Conservation (phyloP, 2,329 filamentous ascomycete genomes). For the Elsinoe arachidis region DNA sequence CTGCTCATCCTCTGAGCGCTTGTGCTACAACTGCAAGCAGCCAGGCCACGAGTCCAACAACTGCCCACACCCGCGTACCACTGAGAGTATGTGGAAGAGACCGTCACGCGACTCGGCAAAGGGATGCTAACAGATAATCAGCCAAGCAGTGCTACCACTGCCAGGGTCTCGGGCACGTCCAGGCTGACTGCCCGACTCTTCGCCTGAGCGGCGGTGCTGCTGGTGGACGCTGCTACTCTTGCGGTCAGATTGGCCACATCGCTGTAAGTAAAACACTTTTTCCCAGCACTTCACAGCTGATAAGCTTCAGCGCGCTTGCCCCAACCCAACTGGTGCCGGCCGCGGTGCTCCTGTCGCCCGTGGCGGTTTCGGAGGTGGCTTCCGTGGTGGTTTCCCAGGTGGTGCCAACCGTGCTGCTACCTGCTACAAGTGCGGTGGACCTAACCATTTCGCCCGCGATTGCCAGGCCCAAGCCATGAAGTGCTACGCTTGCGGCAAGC, state of each 20-base stretch:
- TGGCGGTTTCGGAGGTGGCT: constrained; percentile 48
- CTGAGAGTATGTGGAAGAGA: constrained; percentile 58
- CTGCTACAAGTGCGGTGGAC: constrained; percentile 67
- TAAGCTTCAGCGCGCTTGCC: constrained; percentile 62
- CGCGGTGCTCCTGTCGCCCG: constrained; percentile 38
- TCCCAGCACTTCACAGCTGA: constrained; percentile 15
- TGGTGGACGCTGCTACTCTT: constrained; percentile 91
- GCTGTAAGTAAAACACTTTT: constrained; percentile 51
- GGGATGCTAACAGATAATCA: constrained; percentile 29
- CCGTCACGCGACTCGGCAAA: background rate
- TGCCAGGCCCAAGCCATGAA: constrained; percentile 99
- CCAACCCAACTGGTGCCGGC: constrained; percentile 47
- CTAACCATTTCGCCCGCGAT: constrained; percentile 96
- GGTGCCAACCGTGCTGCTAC: constrained; percentile 57
- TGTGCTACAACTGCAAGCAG: constrained; percentile 99
- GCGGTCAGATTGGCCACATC: constrained; percentile 84
- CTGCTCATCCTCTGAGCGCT: constrained; percentile 93
- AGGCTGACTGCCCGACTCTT: constrained; percentile 96
- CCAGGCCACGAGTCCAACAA: constrained; percentile 94
- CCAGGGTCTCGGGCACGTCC: constrained; percentile 94
- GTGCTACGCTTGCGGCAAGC: constrained; percentile 94
- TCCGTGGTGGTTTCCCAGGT: constrained; percentile 50
- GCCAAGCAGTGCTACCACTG: constrained; percentile 99
- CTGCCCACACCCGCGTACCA: constrained; percentile 92
- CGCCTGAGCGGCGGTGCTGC: constrained; percentile 74